Base-by-base conservation (phyloP, 164 flowering plant species). In the Magnolia sinica region DNA sequence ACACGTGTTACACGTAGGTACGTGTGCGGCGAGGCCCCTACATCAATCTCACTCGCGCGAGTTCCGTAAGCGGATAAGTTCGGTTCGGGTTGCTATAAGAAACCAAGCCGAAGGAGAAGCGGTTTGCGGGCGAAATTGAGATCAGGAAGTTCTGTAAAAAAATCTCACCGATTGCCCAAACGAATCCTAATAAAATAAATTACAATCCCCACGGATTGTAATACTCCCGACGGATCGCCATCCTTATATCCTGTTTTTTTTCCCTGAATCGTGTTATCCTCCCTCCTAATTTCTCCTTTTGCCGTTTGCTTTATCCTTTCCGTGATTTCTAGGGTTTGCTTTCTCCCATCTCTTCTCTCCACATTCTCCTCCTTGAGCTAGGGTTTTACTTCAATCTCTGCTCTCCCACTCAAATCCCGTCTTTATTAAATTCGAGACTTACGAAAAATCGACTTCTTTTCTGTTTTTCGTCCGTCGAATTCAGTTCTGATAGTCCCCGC, bases 261-360 rank as follows among this genome's bases (percentile, higher is more conserved):
- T 1, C 1, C 29, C 29, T 1, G 29, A 27, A 27, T 27, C 45
- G 45, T 37, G 45, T 64, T 64, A 8, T 19, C 68, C 24, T 19
- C 68, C 24, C 9, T 64, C 68, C 3, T 9, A 9, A 19, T 22
- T 8, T 64, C 68, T 64, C 24, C 71, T 68, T 24, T 27, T 3
- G 13, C 24, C 24, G 10, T 18, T 45, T 18, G 3, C 31, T 66
- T 5, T 16, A 16, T 31, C 20, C 71, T 29, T 68, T 31, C 22
- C 70, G 45, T 50, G 4, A 19, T 11, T 72, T 72, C 74, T 72
- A 72, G 20, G 70, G 69, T 45, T 65, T 74, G 4, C 49, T 70
- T 61, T 24, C 27, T 19, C 7, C 63, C 50, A 59, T 49, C 50
- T 8, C 27, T n/a, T 29, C 45, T 14, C 49, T 68, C n/a, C 13